phyloP scores from a whole-genome alignment of 192 early-diverging fungal genomes.

The Paraglomus occultum region DNA sequence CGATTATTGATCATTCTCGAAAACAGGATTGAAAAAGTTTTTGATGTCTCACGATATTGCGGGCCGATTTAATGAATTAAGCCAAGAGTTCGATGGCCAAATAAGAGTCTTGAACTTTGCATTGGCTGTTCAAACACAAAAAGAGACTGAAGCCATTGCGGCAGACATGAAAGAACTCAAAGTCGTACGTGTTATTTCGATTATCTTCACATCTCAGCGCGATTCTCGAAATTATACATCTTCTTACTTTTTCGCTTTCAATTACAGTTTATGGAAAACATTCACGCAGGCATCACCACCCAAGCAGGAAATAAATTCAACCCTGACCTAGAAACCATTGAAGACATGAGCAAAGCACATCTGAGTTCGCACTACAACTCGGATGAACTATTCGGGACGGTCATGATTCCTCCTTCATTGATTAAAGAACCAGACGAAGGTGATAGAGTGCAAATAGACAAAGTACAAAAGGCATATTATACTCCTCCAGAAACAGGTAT shows the following conservation, averaged over 20 bases:
- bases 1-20: neutral
- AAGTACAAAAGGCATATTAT: no score
- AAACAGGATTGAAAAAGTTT: constrained; percentile 11
- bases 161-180: neutral
- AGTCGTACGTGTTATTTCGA: neutral
- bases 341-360: neutral
- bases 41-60: constrained; percentile 4
- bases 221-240: neutral
- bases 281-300: neutral
- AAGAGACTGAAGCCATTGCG: neutral
- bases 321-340: neutral
- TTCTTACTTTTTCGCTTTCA: neutral
- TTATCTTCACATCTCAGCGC: neutral
- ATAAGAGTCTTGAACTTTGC: constrained; percentile 23
- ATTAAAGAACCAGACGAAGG: neutral
- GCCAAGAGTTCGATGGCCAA: constrained; percentile 23
- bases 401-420: neutral
- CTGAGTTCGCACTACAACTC: neutral
- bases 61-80: constrained; percentile 12
- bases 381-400: neutral
- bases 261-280: neutral
- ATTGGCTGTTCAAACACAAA: neutral
- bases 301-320: neutral
- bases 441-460: neutral
- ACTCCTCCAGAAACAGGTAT: neutral